Evolutionary conservation across 805 yeast species (phyloP).

Genomic region (Sugiyamaella lignohabitans): DNA sequence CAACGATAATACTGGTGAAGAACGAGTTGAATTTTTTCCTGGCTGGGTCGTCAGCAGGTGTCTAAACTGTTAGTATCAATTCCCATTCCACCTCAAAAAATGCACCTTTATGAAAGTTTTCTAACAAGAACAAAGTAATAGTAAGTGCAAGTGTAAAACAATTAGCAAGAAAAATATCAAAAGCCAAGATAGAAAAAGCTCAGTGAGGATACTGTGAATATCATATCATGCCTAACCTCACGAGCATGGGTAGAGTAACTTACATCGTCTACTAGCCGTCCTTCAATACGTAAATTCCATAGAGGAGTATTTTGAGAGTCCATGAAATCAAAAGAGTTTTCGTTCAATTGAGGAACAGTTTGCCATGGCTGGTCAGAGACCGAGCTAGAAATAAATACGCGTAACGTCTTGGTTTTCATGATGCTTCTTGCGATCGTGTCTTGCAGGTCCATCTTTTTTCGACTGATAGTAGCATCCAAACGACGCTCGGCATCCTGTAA

Average conservation of each 20-base stretch:
- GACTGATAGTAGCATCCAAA: constrained; percentile 71
- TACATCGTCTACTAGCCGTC: constrained; percentile 58
- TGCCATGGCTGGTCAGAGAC: constrained; percentile 91
- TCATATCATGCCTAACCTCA: too few relatives aligned
- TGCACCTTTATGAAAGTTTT: background rate
- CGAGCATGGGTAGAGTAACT: constrained; percentile 13
- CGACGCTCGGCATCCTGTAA: constrained; percentile 75
- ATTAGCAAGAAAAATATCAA: too few relatives aligned
- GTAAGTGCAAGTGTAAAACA: background rate
- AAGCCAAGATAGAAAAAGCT: too few relatives aligned
- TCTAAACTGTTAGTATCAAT: background rate
- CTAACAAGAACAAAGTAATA: too few relatives aligned
- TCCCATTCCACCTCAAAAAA: background rate
- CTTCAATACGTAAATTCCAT: constrained; percentile 89
- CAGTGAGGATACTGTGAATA: too few relatives aligned
- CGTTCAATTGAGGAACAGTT: constrained; percentile 32
- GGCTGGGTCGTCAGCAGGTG: constrained; percentile 37
- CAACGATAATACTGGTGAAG: constrained; percentile 78
- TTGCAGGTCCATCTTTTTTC: constrained; percentile 80
- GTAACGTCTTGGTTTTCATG: constrained; percentile 51
- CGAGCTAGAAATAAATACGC: constrained; percentile 78
- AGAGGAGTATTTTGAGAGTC: constrained; percentile 34
- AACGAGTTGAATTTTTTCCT: constrained; percentile 70
- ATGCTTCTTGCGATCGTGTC: constrained; percentile 50
- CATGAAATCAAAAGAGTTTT: constrained; percentile 26